Evolutionary conservation across 257 asterid species (phyloP), one percentile per base, ranked within the genome.

Genomic region (Ophiorrhiza pumila): DNA sequence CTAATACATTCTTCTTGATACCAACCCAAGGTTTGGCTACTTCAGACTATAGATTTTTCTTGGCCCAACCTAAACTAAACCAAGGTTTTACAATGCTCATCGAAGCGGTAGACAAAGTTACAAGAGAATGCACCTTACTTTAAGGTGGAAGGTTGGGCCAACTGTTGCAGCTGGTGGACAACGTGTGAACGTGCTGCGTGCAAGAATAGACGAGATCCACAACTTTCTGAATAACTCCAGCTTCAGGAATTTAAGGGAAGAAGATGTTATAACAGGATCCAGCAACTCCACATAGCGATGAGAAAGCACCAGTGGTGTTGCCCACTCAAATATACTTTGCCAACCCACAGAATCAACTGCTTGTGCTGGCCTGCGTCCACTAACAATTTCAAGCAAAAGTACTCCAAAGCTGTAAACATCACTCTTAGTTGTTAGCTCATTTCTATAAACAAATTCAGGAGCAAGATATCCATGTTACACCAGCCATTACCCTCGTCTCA

Each of bases 311-410:
- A 94, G 78, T 1, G 99, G 99, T 0, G 99, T 94, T 27, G 97
- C 97, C 99, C 99, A 94, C 82, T 94, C 99, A n/a, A 94, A 94
- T 87, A 91, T 91, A 67, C 99, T 94, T 65, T 94, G 96, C 95
- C 97, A 92, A 20, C 99, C 99, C 15, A 94, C 94, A 11, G 99
- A 86, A 78, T 94, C 99, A 71, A 88, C 99, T 25, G 96, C 92
- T 68, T 94, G 99, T 58, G 98, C 97, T 52, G 97, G 99, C 58
- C 91, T 85, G 18, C 99, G 96, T 8, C 99, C 99, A 32, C 90
- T 90, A 4, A 94, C 87, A 10, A 94, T 94, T 76, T 94, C 99
- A 31, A 94, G 99, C 78, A 94, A 70, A 56, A 94, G 97, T 55
- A 91, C 99, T 4, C 98, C 98, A 43, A 94, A 94, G 89, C 98